These are phyloP conservation scores for Apiospora pterosperma DNA, from an alignment of 2,329 filamentous ascomycete species.

Conservation along the genomic window DNA sequence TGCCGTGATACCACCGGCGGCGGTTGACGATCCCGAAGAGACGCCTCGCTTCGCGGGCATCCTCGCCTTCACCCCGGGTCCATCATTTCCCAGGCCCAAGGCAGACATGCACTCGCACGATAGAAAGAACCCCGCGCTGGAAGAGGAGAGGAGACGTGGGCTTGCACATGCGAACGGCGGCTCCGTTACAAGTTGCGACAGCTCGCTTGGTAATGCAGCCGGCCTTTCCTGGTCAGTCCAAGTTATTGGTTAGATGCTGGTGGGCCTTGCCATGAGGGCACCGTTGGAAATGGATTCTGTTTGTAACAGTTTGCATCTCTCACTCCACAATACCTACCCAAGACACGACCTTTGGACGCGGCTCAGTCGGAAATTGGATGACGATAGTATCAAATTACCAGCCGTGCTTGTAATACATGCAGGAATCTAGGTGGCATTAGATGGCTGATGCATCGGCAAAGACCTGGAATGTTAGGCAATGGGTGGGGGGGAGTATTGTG, in stretches of 20 bases:
- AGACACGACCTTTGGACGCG: no score
- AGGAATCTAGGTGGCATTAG: no score
- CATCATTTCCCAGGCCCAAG: not conserved
- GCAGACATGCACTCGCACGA: not conserved
- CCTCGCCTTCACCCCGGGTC: not conserved
- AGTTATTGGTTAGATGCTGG: not conserved
- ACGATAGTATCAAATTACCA: no score
- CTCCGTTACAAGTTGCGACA: not conserved
- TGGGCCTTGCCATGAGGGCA: not conserved
- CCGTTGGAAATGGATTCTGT: conserved; percentile 2
- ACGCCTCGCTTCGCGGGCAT: not conserved
- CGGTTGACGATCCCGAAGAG: not conserved
- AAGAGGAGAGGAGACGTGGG: not conserved
- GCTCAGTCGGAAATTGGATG: no score
- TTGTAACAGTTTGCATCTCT: conserved; percentile 3
- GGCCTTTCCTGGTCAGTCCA: not conserved
- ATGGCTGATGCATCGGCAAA: not conserved
- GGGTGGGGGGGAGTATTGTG: not conserved
- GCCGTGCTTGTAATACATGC: no score
- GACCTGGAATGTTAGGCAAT: not conserved
- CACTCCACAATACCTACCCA: not conserved
- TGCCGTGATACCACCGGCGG: not conserved
- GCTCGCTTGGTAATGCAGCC: not conserved
- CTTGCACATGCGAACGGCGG: conserved; percentile 1
- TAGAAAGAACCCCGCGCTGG: not conserved